Evolutionary conservation across 768 basidiomycete species (phyloP).

Genomic region (Leccinum ochraceum): DNA sequence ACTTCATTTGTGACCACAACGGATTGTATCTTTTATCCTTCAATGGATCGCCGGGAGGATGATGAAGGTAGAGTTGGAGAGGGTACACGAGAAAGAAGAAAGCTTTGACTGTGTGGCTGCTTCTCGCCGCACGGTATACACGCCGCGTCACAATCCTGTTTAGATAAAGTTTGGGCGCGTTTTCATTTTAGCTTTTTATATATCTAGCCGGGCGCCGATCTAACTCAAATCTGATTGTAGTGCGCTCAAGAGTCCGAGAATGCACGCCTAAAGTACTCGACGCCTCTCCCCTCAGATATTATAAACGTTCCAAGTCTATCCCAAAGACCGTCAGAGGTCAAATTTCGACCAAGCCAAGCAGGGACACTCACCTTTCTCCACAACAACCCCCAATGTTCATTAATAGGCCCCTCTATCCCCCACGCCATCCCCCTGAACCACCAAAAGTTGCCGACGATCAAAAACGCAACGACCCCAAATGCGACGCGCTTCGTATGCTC

Average conservation of each 20-base stretch:
- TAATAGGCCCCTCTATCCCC: constrained; percentile 88
- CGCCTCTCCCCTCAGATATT: constrained; percentile 18
- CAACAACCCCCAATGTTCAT: constrained; percentile 71
- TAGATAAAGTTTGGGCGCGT: background rate
- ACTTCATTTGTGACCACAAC: background rate
- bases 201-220: background rate
- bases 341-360: background rate
- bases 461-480: constrained; percentile 61
- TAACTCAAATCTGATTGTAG: background rate
- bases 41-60: background rate
- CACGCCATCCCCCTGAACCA: constrained; percentile 92
- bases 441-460: constrained; percentile 83
- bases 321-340: constrained; percentile 1
- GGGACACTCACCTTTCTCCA: constrained; percentile 64
- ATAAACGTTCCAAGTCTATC: constrained; percentile 35
- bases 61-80: background rate
- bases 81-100: background rate
- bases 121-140: constrained; percentile 2
- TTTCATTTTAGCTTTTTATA: constrained; percentile 18
- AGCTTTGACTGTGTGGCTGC: background rate
- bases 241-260: background rate
- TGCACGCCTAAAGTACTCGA: background rate
- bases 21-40: background rate
- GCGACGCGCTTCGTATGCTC: constrained; percentile 65
- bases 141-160: background rate